Conservation (phyloP, 2,329 filamentous ascomycete species). For the Conoideocrella luteorostrata region DNA sequence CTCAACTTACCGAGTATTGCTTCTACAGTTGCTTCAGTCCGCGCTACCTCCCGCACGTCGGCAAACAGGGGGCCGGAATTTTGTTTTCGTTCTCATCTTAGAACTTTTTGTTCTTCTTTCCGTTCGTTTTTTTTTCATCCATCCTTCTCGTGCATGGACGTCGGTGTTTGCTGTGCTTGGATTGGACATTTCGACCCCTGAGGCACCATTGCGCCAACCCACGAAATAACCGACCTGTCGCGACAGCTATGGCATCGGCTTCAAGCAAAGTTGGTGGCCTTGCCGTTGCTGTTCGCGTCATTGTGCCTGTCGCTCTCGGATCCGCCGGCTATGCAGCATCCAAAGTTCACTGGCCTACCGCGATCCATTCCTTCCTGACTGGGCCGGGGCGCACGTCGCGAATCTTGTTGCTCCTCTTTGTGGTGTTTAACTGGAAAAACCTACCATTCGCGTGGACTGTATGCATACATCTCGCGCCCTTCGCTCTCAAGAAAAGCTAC, state of each 20-base stretch:
- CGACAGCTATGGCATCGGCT: slow-evolving; percentile 23
- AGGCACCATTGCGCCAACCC: neutral
- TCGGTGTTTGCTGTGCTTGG: too few species aligned
- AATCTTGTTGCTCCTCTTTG: slow-evolving; percentile 47
- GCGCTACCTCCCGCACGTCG: too few species aligned
- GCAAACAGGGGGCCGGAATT: too few species aligned
- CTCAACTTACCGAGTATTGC: too few species aligned
- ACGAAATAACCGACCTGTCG: neutral
- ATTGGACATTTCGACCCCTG: too few species aligned
- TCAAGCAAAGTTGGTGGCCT: slow-evolving; percentile 25
- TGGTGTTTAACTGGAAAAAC: slow-evolving; percentile 64
- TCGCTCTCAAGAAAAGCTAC: neutral
- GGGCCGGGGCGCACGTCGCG: slow-evolving; percentile 49
- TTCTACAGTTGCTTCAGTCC: too few species aligned
- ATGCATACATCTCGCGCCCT: slow-evolving; percentile 23
- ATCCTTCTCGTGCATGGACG: too few species aligned
- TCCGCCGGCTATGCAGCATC: slow-evolving; percentile 41
- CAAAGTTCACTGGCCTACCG: slow-evolving; percentile 34
- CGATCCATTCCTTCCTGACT: slow-evolving; percentile 40
- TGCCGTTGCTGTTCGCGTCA: slow-evolving; percentile 28
- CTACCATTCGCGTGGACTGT: slow-evolving; percentile 72
- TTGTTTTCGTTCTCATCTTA: too few species aligned
- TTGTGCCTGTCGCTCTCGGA: slow-evolving; percentile 35
- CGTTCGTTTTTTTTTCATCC: neutral
- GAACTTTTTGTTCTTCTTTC: neutral